These are phyloP conservation scores for Spizellomyces punctatus DNA, from an alignment of 192 early-diverging fungal genomes.

Conservation along the genomic window DNA sequence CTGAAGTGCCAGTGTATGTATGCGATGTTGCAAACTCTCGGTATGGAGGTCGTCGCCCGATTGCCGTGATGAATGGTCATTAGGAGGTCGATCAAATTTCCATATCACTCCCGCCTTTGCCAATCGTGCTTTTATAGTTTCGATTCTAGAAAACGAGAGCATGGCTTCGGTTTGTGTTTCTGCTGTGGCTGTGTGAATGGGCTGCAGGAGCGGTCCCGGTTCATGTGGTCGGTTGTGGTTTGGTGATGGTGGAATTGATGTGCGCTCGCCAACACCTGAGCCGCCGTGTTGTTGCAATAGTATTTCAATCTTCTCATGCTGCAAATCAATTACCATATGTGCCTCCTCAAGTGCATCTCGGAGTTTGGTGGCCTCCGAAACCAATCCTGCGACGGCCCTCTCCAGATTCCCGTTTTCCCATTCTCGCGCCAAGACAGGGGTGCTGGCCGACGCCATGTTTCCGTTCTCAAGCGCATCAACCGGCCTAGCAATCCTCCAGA, in stretches of 20 bases:
- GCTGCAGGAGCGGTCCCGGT: no score
- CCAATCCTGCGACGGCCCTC: slow-evolving; percentile 1
- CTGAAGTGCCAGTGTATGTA: slow-evolving; percentile 11
- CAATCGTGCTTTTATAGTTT: slow-evolving; percentile 21
- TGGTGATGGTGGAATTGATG: background rate
- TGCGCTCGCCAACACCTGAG: background rate
- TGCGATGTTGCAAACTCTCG: background rate
- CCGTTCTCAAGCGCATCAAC: background rate
- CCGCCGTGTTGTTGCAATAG: background rate
- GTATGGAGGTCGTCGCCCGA: background rate
- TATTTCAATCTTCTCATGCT: slow-evolving; percentile 27
- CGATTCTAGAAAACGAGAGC: slow-evolving; percentile 26
- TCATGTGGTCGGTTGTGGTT: no score
- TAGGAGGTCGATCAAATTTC: background rate
- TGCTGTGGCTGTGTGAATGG: background rate
- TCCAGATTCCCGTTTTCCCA: slow-evolving; percentile 7
- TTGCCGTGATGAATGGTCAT: background rate
- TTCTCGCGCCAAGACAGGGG: no score
- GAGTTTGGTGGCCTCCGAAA: background rate
- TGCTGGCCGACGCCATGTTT: no score
- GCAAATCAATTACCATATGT: slow-evolving; percentile 23
- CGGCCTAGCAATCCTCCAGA: background rate
- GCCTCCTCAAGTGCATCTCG: slow-evolving; percentile 15
- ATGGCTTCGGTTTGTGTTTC: slow-evolving; percentile 33
- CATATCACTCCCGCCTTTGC: slow-evolving; percentile 11